These are phyloP conservation scores for Penicillium sp. DNA, from an alignment of 2,329 filamentous ascomycete genomes.

Conservation along the genomic window DNA sequence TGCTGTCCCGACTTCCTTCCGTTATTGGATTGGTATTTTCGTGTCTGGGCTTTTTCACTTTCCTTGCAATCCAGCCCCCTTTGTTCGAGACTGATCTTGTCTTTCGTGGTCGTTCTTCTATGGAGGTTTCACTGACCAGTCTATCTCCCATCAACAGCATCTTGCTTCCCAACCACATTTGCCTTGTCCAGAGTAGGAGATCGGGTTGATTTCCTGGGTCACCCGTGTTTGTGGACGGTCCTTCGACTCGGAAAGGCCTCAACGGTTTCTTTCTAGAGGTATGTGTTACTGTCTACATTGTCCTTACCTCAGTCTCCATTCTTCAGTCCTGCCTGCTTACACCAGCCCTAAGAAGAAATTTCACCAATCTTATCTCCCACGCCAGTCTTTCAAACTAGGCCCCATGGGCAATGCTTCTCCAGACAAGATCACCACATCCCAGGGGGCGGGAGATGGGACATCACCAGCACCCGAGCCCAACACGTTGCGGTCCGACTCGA, in stretches of 20 bases:
- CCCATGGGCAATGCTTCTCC: constrained; percentile 37
- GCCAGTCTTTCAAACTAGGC: constrained; percentile 13
- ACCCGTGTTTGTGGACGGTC: background rate
- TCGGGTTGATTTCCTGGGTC: background rate
- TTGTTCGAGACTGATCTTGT: background rate
- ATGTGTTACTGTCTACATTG: background rate
- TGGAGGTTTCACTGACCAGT: background rate
- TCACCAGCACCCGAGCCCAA: constrained; percentile 15
- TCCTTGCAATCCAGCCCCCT: background rate
- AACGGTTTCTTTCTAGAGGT: background rate
- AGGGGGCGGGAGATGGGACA: constrained; percentile 22
- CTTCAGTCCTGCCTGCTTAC: background rate
- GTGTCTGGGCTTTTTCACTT: background rate
- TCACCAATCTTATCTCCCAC: background rate
- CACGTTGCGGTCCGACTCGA: constrained; percentile 10
- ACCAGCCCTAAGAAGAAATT: background rate
- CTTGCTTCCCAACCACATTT: background rate
- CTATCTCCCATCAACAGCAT: background rate
- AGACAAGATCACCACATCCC: constrained; percentile 24
- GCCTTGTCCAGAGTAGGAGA: background rate
- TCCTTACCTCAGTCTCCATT: background rate
- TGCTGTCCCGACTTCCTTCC: background rate
- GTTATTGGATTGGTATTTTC: background rate
- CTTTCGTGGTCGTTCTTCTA: background rate
- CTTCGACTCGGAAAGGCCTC: background rate